Base-by-base conservation (phyloP, 2,329 filamentous ascomycete genomes). In the Graphium sp. region DNA sequence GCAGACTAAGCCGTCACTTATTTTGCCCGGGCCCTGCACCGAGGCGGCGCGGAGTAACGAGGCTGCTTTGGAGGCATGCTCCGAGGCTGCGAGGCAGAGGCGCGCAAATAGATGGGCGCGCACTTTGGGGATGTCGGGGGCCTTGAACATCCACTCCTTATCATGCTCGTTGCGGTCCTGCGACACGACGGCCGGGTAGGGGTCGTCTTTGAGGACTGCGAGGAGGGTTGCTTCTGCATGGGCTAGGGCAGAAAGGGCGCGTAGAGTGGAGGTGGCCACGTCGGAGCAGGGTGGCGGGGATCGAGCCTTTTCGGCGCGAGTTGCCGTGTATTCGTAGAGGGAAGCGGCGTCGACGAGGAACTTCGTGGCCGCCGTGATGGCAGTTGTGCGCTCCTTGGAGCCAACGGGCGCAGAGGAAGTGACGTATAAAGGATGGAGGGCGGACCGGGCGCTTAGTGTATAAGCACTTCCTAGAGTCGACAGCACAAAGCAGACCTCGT, bases 81-180 rank as follows among this genome's bases (percentile, higher is more conserved):
- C 85, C 1, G 80, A 75, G 0, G 85, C 82, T 0, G 84, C 82
- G 8, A 95, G 64, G 46, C 84, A 95, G 6, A 95, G 59, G 1
- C 87, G 66, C 2, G 84, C 84, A 44, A 91, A 91, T 2, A 98
- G 61, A 43, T 91, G 75, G 7, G 83, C 83, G 26, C 87, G 74
- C 12, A 93, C 84, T 45, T 87, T 85, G 18, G 84, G 79, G 27
- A 94, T 81, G 28, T 83, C 73, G 1, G 87, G 83, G 0, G 83
- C 69, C 42, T 79, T 82, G 49, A 89, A 91, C 84, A 95, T 95
- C 87, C 87, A 98, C 39, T 95, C 87, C 35, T 69, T 83, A 48
- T 85, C 83, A 39, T 76, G 73, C 30, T 75, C 70, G 45, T 92
- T 91, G 26, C 85, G 67, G 32, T 76, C 71, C 42, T 92, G 81